Evolutionary conservation across 768 basidiomycete genomes (phyloP), one percentile per base, ranked within the genome.

Genomic region (Russula ochroleuca): DNA sequence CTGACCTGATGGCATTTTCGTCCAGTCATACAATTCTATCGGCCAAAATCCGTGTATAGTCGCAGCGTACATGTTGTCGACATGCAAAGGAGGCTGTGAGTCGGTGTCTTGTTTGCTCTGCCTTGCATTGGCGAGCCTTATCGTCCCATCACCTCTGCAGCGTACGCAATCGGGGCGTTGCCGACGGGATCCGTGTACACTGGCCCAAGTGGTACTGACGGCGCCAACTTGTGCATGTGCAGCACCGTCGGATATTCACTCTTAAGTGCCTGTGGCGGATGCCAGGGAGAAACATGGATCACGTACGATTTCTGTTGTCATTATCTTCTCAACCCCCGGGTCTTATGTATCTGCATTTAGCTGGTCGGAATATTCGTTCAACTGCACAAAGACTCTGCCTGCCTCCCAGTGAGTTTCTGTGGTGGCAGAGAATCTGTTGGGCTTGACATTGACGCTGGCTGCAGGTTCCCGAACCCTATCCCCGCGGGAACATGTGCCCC

Each of bases 401-500:
- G 38, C 53, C 15, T 55, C 53, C 4, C 6, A n/a, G 21, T 55
- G 21, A 43, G 41, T 13, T 33, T 13, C 10, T 33, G n/a, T 33
- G 14, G n/a, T 15, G 14, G 31, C 13, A 25, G 6, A 21, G n/a
- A 2, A n/a, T 33, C 25, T 21, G 21, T 21, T 14, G n/a, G 2
- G 5, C 33, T 33, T 57, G 56, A 35, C 19, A 15, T 43, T 2
- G 11, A n/a, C 21, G 21, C 9, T 38, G 19, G n/a, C 13, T 19
- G 6, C 43, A 61, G 60, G 17, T 61, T 61, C 15, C 60, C 60
- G 28, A 28, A 61, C 17, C 10, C 60, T 35, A 43, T 61, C 21
- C 60, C 60, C 0, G 0, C 7, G 1, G 41, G 31, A 43, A 61
- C 31, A 19, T n/a, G 51, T 19, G 15, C 53, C 4, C 59, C 28